These are phyloP conservation scores for Ceratobasidium sp. DNA, from an alignment of 1,284 basidiomycete species.

Conservation along the genomic window DNA sequence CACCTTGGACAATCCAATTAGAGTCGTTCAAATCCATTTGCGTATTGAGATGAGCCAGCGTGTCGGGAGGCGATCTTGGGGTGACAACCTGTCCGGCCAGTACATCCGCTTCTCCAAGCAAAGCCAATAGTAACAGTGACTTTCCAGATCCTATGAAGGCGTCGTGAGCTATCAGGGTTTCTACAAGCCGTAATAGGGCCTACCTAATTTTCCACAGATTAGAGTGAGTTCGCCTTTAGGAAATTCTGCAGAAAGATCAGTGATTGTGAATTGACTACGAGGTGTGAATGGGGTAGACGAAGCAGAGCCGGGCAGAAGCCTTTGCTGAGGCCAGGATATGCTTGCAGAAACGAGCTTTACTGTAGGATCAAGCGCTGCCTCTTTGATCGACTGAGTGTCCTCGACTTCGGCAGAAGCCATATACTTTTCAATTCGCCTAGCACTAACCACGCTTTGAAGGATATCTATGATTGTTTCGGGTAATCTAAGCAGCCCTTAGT, in stretches of 20 bases:
- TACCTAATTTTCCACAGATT: conserved; percentile 75
- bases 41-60: conserved; percentile 70
- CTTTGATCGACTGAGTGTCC: conserved; percentile 57
- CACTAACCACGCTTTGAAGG: conserved; percentile 81
- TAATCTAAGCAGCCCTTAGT: conserved; percentile 58
- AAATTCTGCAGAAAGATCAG: conserved; percentile 85
- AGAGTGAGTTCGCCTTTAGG: conserved; percentile 83
- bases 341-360: conserved; percentile 88
- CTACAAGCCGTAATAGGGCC: conserved; percentile 13
- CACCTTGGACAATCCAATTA: conserved; percentile 81
- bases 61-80: conserved; percentile 86
- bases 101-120: conserved; percentile 93
- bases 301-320: conserved; percentile 53
- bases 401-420: conserved; percentile 79
- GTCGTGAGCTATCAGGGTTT: neutral
- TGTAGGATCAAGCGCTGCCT: conserved; percentile 50
- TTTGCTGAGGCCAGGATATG: conserved; percentile 89
- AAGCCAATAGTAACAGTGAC: conserved; percentile 81
- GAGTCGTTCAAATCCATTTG: conserved; percentile 62
- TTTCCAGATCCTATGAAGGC: conserved; percentile 79
- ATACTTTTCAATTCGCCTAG: conserved; percentile 93
- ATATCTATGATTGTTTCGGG: conserved; percentile 91
- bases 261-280: conserved; percentile 80
- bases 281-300: conserved; percentile 80
- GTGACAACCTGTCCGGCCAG: conserved; percentile 84